Evolutionary conservation across 1,284 basidiomycete species (phyloP).

Genomic region (Ceratobasidium theobromae): DNA sequence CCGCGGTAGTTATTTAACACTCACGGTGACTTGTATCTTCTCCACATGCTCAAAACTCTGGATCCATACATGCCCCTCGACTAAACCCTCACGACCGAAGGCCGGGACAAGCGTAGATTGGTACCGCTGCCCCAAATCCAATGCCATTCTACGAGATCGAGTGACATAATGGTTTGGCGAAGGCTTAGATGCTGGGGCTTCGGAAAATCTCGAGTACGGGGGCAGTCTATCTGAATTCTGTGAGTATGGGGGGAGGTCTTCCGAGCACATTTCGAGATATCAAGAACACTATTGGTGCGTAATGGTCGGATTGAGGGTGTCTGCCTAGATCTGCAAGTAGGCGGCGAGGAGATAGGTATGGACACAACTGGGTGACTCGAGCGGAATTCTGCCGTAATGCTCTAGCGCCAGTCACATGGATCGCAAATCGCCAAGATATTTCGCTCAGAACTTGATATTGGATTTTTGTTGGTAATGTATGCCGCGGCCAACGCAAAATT

Average conservation of each 20-base stretch:
- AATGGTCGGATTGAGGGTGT: no score
- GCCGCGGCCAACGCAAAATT: no score
- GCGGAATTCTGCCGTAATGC: no score
- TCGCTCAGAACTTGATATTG: no score
- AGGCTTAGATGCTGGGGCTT: not conserved
- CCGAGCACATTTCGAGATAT: no score
- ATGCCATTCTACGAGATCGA: conserved; percentile 3
- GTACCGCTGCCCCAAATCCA: conserved; percentile 7
- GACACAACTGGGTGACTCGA: no score
- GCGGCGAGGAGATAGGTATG: no score
- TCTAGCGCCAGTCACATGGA: no score
- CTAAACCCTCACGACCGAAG: not conserved
- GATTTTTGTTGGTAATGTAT: no score
- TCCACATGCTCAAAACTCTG: not conserved
- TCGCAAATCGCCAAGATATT: no score
- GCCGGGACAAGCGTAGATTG: not conserved
- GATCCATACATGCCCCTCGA: conserved; percentile 13
- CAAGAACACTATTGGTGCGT: no score
- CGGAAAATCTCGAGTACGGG: not conserved
- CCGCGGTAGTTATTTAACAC: not conserved
- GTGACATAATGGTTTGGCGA: not conserved
- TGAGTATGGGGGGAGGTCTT: not conserved
- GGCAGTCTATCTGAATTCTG: conserved; percentile 5
- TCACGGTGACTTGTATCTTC: conserved; percentile 2
- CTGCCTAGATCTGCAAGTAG: no score